phyloP scores from a whole-genome alignment of 2,329 filamentous ascomycete genomes.

The Colletotrichum endophyticum region DNA sequence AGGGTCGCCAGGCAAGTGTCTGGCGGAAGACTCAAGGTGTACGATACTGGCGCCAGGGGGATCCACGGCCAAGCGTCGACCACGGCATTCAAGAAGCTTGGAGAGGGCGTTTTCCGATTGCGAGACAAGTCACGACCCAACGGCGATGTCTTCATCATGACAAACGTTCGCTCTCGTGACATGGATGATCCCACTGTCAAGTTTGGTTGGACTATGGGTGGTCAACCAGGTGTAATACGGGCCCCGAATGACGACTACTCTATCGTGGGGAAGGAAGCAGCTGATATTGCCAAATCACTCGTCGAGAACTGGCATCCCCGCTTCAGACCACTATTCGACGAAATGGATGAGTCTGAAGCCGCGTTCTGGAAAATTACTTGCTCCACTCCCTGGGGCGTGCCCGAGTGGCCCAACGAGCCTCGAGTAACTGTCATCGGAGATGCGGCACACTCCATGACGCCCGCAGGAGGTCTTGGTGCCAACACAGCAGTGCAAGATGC shows the following conservation, averaged over 20 bases:
- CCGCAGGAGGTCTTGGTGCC: neutral
- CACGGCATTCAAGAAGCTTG: slow-evolving; percentile 63
- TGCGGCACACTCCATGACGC: slow-evolving; percentile 61
- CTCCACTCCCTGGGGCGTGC: slow-evolving; percentile 63
- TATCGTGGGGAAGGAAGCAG: slow-evolving; percentile 40
- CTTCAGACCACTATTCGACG: neutral
- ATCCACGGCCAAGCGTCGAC: slow-evolving; percentile 71
- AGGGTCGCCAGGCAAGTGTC: slow-evolving; percentile 65
- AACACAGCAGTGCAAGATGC: neutral
- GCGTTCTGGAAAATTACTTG: slow-evolving; percentile 73
- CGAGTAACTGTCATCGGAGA: slow-evolving; percentile 65
- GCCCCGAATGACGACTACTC: slow-evolving; percentile 65
- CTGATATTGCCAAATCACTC: neutral
- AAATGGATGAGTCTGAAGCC: neutral
- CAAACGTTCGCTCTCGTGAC: slow-evolving; percentile 65
- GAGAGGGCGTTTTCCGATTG: slow-evolving; percentile 67
- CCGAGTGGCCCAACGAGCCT: slow-evolving; percentile 63
- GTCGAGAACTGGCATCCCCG: neutral
- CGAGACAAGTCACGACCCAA: slow-evolving; percentile 50
- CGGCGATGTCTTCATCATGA: slow-evolving; percentile 61
- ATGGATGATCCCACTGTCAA: slow-evolving; percentile 60
- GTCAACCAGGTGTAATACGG: slow-evolving; percentile 59
- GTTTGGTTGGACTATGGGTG: slow-evolving; percentile 70
- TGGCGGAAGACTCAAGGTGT: slow-evolving; percentile 35
- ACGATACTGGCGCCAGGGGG: slow-evolving; percentile 33